phyloP scores from a whole-genome alignment of 352 stramenopile genomes.

The Globisporangium recalcitrans region DNA sequence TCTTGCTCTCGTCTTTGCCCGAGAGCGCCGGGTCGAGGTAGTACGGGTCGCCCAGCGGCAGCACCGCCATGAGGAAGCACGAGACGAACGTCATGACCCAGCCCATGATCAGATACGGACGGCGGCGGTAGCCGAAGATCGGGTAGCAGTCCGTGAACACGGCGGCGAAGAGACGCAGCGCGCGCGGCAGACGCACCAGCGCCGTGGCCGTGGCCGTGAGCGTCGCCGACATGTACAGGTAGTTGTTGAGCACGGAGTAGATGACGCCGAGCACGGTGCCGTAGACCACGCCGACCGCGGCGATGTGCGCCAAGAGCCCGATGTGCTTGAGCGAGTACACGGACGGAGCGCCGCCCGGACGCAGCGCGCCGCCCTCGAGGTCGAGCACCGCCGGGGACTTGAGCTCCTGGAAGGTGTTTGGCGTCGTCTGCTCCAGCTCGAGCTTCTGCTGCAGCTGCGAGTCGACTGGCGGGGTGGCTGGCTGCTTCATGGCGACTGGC shows the following conservation, averaged over 20 bases:
- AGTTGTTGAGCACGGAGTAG: slow-evolving; percentile 56
- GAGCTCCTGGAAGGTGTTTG: slow-evolving; percentile 1
- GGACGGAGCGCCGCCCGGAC: slow-evolving; percentile 29
- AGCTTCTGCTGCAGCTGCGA: slow-evolving; percentile 5
- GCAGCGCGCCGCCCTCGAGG: slow-evolving; percentile 32
- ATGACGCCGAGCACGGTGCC: slow-evolving; percentile 30
- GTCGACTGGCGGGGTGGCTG: slow-evolving; percentile 1
- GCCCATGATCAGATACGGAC: slow-evolving; percentile 76
- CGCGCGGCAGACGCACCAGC: slow-evolving; percentile 36
- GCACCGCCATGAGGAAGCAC: slow-evolving; percentile 40
- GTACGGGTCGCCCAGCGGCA: slow-evolving; percentile 46
- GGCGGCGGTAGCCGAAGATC: slow-evolving; percentile 72
- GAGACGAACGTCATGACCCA: slow-evolving; percentile 37
- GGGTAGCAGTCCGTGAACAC: slow-evolving; percentile 77
- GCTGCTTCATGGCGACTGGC: slow-evolving; percentile 1
- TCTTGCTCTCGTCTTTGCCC: slow-evolving; percentile 23
- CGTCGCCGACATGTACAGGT: slow-evolving; percentile 51
- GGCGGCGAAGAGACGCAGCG: slow-evolving; percentile 49
- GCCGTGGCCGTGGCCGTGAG: slow-evolving; percentile 39
- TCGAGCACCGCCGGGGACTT: slow-evolving; percentile 5
- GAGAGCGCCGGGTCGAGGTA: slow-evolving; percentile 26
- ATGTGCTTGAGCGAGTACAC: slow-evolving; percentile 37
- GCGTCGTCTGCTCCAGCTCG: background rate
- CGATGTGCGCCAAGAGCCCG: slow-evolving; percentile 42
- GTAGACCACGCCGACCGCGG: slow-evolving; percentile 39